These are phyloP conservation scores for Oxyria digyna DNA, from an alignment of 148 eudicot species.

Conservation along the genomic window DNA sequence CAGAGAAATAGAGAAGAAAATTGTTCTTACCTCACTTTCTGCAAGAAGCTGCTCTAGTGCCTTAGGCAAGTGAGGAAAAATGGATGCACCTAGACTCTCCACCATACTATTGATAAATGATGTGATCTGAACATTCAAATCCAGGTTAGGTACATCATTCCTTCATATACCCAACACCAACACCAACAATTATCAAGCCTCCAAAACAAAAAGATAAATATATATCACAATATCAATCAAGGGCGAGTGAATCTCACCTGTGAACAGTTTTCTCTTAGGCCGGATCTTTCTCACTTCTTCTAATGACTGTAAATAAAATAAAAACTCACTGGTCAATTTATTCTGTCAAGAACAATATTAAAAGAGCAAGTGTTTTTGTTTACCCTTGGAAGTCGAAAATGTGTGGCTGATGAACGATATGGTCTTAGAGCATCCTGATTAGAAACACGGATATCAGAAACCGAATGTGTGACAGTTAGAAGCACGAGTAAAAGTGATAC, in stretches of 20 bases:
- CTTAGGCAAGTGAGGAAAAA: constrained; percentile 80
- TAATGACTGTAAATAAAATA: constrained; percentile 42
- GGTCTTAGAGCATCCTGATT: constrained; percentile 85
- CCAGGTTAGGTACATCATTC: constrained; percentile 16
- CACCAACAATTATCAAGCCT: too few relatives aligned
- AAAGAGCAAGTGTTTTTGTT: background rate
- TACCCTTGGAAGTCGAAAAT: constrained; percentile 97
- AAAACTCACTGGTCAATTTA: background rate
- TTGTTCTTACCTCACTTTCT: constrained; percentile 68
- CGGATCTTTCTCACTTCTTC: constrained; percentile 90
- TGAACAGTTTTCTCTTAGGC: constrained; percentile 84
- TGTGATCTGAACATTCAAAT: constrained; percentile 40
- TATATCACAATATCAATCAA: background rate
- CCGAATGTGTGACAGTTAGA: background rate
- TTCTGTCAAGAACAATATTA: background rate
- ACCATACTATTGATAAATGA: constrained; percentile 96
- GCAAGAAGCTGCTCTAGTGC: constrained; percentile 79
- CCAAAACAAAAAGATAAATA: too few relatives aligned
- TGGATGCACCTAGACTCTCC: constrained; percentile 77
- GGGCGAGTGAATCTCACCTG: constrained; percentile 41
- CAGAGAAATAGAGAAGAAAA: constrained; percentile 2
- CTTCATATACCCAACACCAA: background rate
- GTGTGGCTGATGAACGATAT: constrained; percentile 89
- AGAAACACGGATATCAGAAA: background rate
- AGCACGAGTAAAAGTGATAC: constrained; percentile 12